These are phyloP conservation scores for Pseudocercospora pini-densiflorae DNA, from an alignment of 2,329 filamentous ascomycete species.

Conservation along the genomic window DNA sequence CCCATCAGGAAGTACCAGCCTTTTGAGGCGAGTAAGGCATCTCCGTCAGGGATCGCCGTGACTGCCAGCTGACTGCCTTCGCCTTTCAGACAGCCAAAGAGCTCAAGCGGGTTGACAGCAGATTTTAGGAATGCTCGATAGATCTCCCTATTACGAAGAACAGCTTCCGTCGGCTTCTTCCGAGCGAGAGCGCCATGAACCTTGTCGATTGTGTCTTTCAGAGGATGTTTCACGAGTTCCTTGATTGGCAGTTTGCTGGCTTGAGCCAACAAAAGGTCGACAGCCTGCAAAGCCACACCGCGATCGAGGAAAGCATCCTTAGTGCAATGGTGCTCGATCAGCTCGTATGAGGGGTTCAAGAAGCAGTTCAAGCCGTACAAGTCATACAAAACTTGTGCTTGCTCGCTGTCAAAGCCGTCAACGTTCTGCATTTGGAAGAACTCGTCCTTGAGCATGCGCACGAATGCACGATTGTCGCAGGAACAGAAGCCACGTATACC, in stretches of 20 bases:
- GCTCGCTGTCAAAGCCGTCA: conserved; percentile 82
- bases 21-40: conserved; percentile 71
- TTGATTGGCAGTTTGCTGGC: conserved; percentile 85
- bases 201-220: conserved; percentile 88
- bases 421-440: conserved; percentile 75
- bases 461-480: conserved; percentile 80
- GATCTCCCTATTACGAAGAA: conserved; percentile 85
- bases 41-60: conserved; percentile 65
- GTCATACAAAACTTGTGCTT: conserved; percentile 83
- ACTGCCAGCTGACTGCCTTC: conserved; percentile 74
- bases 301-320: conserved; percentile 75
- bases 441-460: conserved; percentile 87
- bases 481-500: conserved; percentile 87
- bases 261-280: conserved; percentile 82
- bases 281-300: conserved; percentile 76
- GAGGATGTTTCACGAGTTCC: conserved; percentile 86
- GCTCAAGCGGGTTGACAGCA: conserved; percentile 77
- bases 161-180: conserved; percentile 76
- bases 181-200: conserved; percentile 84
- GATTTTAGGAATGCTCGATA: conserved; percentile 81
- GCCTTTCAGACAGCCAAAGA: conserved; percentile 82
- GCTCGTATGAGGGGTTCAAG: conserved; percentile 42
- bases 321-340: conserved; percentile 75
- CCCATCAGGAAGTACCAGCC: conserved; percentile 94
- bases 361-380: conserved; percentile 75